Evolutionary conservation across 2,329 filamentous ascomycete species (phyloP), one percentile per base, ranked within the genome.

Genomic region (Ascochyta fabae): DNA sequence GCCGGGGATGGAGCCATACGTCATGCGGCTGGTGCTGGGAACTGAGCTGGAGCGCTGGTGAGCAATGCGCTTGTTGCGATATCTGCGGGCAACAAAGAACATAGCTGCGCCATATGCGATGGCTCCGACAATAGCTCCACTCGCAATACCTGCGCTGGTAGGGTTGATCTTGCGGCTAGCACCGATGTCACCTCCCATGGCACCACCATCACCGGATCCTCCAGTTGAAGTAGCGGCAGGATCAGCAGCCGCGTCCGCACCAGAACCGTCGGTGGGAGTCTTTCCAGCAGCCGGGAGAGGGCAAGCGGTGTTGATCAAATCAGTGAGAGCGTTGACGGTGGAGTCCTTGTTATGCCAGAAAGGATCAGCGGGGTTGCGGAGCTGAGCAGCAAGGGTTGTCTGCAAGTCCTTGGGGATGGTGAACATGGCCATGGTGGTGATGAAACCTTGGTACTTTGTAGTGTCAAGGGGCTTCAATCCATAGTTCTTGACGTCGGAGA

Each of bases 101-200:
- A 97, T 96, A 74, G 91, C 92, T 12, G 90, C 91, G 70, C 92
- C 93, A 66, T 96, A 96, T n/a, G 92, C 88, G 46, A 88, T 89
- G 38, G 91, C 91, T 69, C 92, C 88, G 39, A 85, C 84, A 29
- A 93, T 86, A 24, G 91, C 89, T 67, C 91, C 91, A 22, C 91
- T 83, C 53, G 89, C 91, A 68, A 96, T 90, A 69, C 78, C 85
- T 61, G 80, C 85, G 68, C 80, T 88, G 75, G 86, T 88, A 38
- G 85, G 86, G 60, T 85, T 84, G 41, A 88, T 80, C 6, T 84
- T 84, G 62, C 85, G 81, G 53, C 81, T 80, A 33, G 80, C 79
- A 66, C 76, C 77, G 42, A 79, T 79, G 52, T 84, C 81, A 39
- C 77, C 77, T 58, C 78, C 79, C 34, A 83, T 75, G 1, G 81